Evolutionary conservation across 129 eudicot species (phyloP).

Genomic region (Cynara cardunculus): DNA sequence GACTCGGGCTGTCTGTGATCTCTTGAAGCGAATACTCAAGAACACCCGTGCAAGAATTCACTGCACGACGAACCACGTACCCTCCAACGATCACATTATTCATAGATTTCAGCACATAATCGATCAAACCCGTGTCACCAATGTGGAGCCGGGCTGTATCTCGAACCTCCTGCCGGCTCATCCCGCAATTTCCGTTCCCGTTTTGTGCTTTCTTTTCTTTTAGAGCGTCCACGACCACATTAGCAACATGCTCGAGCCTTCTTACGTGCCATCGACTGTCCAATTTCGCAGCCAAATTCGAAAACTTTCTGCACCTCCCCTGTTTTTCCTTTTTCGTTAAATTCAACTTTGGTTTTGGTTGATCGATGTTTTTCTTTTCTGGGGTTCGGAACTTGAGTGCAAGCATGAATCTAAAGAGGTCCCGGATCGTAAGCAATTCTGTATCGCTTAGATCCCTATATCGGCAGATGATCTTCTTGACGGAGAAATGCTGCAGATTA

Average conservation of each 20-base stretch:
- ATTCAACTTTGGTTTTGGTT: neutral
- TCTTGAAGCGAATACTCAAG: slow-evolving; percentile 71
- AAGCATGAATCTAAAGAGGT: slow-evolving; percentile 72
- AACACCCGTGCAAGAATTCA: slow-evolving; percentile 49
- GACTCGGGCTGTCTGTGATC: slow-evolving; percentile 1
- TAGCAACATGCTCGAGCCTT: slow-evolving; percentile 69
- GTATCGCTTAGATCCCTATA: slow-evolving; percentile 54
- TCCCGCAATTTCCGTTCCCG: slow-evolving; percentile 18
- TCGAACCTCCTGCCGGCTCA: slow-evolving; percentile 84
- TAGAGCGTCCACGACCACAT: slow-evolving; percentile 67
- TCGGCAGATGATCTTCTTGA: slow-evolving; percentile 39
- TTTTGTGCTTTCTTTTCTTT: slow-evolving; percentile 44
- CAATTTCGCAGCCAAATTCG: slow-evolving; percentile 60
- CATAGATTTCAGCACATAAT: slow-evolving; percentile 77
- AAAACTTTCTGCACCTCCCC: slow-evolving; percentile 52
- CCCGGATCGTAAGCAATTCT: slow-evolving; percentile 49
- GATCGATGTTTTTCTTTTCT: neutral
- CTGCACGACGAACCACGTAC: slow-evolving; percentile 48
- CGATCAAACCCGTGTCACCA: slow-evolving; percentile 91
- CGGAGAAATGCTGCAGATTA: slow-evolving; percentile 13
- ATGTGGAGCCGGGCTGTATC: slow-evolving; percentile 71
- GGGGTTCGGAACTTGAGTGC: slow-evolving; percentile 41
- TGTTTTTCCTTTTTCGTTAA: slow-evolving; percentile 33
- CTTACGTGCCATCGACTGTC: slow-evolving; percentile 84
- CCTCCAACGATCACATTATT: slow-evolving; percentile 70